Base-by-base conservation (phyloP, 148 eudicot genomes). In the Vaccinium vitisidaea region DNA sequence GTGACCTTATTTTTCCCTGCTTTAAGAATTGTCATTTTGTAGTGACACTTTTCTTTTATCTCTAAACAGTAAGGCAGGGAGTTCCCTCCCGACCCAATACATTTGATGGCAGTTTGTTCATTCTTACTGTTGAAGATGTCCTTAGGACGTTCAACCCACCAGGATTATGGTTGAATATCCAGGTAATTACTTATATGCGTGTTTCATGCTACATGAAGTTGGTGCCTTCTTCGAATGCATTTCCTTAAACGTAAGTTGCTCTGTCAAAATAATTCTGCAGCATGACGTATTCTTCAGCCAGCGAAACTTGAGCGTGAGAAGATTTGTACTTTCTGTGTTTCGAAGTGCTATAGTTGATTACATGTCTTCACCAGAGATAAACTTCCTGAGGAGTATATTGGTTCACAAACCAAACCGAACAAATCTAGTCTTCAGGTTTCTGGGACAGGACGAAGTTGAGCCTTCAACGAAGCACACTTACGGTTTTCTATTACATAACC, bases 341-440 rank as follows among this genome's bases (percentile, higher is more conserved):
- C 93, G 89, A 89, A 89, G 53, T 8, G 87, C 85, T 53, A 85
- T 86, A 52, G 85, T 94, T 52, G 90, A 90, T 74, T 93, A 97
- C 77, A 86, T 94, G 83, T 97, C 99, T 70, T 93, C 99, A 58
- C 96, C 99, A 0, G 99, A 97, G 86, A 86, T 97, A 63, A 89
- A 84, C 81, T 95, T 97, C 90, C 84, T 97, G 87, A 88, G 61
- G 85, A 91, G 93, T 84, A 86, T 97, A 13, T 79, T 88, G 81
- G 82, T 87, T 80, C 89, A 92, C 15, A 88, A 88, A 83, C 75
- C 93, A 15, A 84, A 88, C 70, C 83, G 67, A 74, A 93, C 94
- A 65, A 97, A 93, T 36, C 88, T 93, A 49, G 48, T 97, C 52
- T 92, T 95, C 86, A 94, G 92, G 36, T 94, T 97, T 90, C 87